Base-by-base conservation (phyloP, 768 basidiomycete genomes). In the Calocybe gangraenosa region DNA sequence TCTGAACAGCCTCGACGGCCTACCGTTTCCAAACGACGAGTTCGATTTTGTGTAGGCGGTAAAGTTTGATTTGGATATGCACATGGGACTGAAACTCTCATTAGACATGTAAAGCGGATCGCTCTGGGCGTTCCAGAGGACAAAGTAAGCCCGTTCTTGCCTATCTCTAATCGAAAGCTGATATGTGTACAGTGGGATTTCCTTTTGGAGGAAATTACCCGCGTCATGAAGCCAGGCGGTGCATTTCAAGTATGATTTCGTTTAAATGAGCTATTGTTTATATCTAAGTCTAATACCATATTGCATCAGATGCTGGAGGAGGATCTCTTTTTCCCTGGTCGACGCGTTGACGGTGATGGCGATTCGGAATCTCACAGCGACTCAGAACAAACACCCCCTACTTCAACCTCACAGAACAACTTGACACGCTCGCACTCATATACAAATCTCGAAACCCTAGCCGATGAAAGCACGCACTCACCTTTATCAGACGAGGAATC, bases 61-160 rank as follows among this genome's bases (percentile, higher is more conserved):
- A 13, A 25, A 9, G 21, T 42, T 28, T 22, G n/a, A 22, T 14
- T 41, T 32, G 39, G 23, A 39, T 36, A 31, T 37, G 17, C 21
- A 48, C 35, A 51, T 43, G 28, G 39, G 40, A 32, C 41, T 48
- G 44, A 23, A 15, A 25, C n/a, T 39, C 36, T n/a, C 37, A 25
- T 42, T 51, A 86, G 83, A 34, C 84, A 84, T 57, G 68, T 84
- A 51, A 84, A 84, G 54, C 74, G 84, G 6, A 78, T 89, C 37
- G 80, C 83, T 1, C 71, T 82, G 18, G 86, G 85, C 31, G 81
- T 89, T 33, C 87, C 87, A 11, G 85, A 88, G 55, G 74, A 87
- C 59, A 83, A 81, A 68, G 84, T 84, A 37, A 21, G 66, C 57
- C 8, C 22, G 10, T 10, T 19, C 14, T 19, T 35, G 3, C 9